Evolutionary conservation across 345 rosid genomes (phyloP).

Genomic region (Erodium maritimum): DNA sequence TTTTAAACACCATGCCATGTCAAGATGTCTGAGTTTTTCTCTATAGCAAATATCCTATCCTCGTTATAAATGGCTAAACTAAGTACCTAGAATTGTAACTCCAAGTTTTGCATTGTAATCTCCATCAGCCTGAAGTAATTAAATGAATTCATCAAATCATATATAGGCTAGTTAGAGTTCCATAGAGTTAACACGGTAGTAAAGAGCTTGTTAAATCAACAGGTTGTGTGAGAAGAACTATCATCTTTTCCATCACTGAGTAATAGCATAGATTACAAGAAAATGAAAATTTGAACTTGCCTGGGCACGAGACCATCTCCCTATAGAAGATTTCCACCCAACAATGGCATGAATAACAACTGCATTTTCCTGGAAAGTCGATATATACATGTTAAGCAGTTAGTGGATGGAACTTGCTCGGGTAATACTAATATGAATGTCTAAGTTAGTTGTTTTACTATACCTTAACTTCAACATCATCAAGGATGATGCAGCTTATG

Average conservation of each 20-base stretch:
- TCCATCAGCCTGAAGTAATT: conserved; percentile 62
- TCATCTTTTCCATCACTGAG: too few species aligned
- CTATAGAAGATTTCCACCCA: conserved; percentile 91
- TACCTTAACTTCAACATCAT: conserved; percentile 84
- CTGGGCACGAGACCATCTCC: conserved; percentile 97
- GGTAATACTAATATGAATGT: neutral
- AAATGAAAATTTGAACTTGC: conserved; percentile 25
- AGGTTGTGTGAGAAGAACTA: conserved; percentile 6
- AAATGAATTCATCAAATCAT: conserved; percentile 7
- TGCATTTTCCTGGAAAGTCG: conserved; percentile 62
- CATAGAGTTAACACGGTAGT: too few species aligned
- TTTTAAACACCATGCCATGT: neutral
- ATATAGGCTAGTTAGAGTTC: too few species aligned
- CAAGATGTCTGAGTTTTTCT: too few species aligned
- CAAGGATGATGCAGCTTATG: conserved; percentile 78
- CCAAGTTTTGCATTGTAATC: conserved; percentile 75
- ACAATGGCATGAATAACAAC: conserved; percentile 71
- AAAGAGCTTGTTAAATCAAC: too few species aligned
- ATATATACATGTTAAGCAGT: neutral
- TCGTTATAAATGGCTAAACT: too few species aligned
- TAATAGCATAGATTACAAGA: too few species aligned
- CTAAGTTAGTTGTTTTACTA: neutral
- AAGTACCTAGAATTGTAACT: conserved; percentile 77
- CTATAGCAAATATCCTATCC: too few species aligned
- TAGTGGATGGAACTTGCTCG: too few species aligned